Evolutionary conservation across 1,284 basidiomycete genomes (phyloP), one percentile per base, ranked within the genome.

Genomic region (Apiotrichum gracile): DNA sequence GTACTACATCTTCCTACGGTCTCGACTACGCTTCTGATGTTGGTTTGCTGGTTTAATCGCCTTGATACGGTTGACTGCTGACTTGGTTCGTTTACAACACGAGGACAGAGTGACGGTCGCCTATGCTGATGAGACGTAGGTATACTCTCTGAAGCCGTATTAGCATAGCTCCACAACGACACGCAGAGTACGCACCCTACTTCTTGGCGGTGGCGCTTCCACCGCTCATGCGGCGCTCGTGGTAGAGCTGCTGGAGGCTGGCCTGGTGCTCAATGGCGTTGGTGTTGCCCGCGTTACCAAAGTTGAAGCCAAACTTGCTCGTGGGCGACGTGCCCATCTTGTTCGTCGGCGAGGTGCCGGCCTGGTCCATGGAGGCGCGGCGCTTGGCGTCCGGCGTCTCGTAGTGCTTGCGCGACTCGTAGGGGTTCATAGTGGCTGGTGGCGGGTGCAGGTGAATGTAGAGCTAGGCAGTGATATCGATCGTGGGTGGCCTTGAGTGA

Each of bases 141-240:
- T n/a, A n/a, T n/a, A n/a, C n/a, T n/a, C n/a, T n/a, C n/a, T n/a
- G n/a, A n/a, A n/a, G n/a, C n/a, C n/a, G n/a, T n/a, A n/a, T 29
- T 34, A 51, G 38, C 57, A 51, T 13, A 54, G 49, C 29, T 41
- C 45, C 8, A 45, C 52, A 38, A 51, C 17, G 21, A 47, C 41
- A 22, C 55, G 42, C n/a, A 50, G 49, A 17, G 43, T 52, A 40
- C 40, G 38, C 25, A 55, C 61, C 12, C 40, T 24, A 19, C 42
- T 44, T 44, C 42, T 44, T 44, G 25, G 46, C 25, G n/a, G 25
- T 44, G 16, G 42, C 42, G 42, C 42, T 44, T 9, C 42, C 42
- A 17, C 27, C 26, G 42, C 42, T 44, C 42, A 44, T 44, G 29
- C 26, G 31, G 42, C 42, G 42, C 42, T 44, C 42, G 42, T 44